A percentile compares a stretch with the other conserved stretches of the same genome.
phyloP scores from a whole-genome alignment of 1,284 basidiomycete genomes.

The Trichosporon sp. region DNA sequence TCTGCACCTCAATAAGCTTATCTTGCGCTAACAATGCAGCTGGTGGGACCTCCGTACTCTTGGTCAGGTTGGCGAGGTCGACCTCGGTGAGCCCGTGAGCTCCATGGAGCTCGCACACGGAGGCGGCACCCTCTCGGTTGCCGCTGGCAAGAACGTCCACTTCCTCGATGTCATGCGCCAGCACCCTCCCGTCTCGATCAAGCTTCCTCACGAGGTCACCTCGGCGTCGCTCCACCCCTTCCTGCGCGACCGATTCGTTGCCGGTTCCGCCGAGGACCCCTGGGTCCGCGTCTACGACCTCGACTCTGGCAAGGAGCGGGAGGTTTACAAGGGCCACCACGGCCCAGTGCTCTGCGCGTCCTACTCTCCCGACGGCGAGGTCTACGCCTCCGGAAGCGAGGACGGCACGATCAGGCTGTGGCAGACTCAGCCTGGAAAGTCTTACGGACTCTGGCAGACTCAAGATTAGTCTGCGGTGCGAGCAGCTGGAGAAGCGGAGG shows the following conservation, averaged over 20 bases:
- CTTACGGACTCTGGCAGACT: constrained; percentile 84
- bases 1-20: not conserved
- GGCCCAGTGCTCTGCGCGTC: constrained; percentile 92
- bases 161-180: constrained; percentile 62
- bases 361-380: constrained; percentile 95
- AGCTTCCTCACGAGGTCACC: constrained; percentile 75
- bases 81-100: constrained; percentile 74
- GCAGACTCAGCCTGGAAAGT: constrained; percentile 90
- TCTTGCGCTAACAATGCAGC: constrained; percentile 50
- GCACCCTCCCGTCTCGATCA: constrained; percentile 50
- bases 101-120: constrained; percentile 88
- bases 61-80: constrained; percentile 64
- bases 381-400: constrained; percentile 90
- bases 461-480: constrained; percentile 31
- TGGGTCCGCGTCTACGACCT: constrained; percentile 95
- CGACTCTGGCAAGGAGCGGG: constrained; percentile 74
- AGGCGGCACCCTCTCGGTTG: constrained; percentile 80
- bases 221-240: constrained; percentile 90
- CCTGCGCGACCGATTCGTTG: constrained; percentile 82
- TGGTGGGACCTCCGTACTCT: constrained; percentile 94
- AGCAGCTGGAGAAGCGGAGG: not conserved
- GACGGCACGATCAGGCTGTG: constrained; percentile 82
- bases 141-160: constrained; percentile 83
- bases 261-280: constrained; percentile 83
- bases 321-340: constrained; percentile 94